Evolutionary conservation across 176 grass and related monocot species (phyloP).

Genomic region (Neostapfia colusana): DNA sequence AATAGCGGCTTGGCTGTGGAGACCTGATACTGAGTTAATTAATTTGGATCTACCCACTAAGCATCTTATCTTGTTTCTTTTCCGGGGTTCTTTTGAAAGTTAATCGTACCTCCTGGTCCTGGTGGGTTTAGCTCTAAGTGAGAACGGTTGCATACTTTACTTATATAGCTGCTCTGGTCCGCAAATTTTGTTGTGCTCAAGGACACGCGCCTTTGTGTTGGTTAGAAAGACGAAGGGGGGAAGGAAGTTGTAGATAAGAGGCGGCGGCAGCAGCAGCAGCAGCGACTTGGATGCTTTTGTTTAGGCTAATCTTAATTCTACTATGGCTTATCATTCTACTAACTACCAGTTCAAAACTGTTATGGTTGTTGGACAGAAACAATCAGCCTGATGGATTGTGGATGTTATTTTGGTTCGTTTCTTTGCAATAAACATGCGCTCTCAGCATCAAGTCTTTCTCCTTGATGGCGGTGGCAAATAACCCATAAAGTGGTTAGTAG

Average conservation of each 20-base stretch:
- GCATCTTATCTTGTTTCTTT: conserved; percentile 21
- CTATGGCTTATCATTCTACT: conserved; percentile 37
- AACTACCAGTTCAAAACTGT: background rate
- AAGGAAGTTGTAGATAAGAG: conserved; percentile 58
- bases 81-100: background rate
- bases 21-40: conserved; percentile 47
- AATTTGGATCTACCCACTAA: background rate
- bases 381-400: background rate
- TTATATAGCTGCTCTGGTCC: conserved; percentile 19
- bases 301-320: conserved; percentile 39
- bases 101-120: too few relatives aligned
- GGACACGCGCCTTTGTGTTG: background rate
- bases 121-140: conserved; percentile 26
- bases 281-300: conserved; percentile 36
- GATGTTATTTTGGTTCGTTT: background rate
- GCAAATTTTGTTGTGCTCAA: conserved; percentile 48
- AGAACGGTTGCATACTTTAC: conserved; percentile 12
- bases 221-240: background rate
- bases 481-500: background rate
- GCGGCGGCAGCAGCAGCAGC: background rate
- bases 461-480: background rate
- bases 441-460: background rate
- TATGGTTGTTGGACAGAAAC: background rate
- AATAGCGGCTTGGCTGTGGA: conserved; percentile 57
- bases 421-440: background rate